Base-by-base conservation (phyloP, 768 basidiomycete species). In the Xerocomellus intermedius region DNA sequence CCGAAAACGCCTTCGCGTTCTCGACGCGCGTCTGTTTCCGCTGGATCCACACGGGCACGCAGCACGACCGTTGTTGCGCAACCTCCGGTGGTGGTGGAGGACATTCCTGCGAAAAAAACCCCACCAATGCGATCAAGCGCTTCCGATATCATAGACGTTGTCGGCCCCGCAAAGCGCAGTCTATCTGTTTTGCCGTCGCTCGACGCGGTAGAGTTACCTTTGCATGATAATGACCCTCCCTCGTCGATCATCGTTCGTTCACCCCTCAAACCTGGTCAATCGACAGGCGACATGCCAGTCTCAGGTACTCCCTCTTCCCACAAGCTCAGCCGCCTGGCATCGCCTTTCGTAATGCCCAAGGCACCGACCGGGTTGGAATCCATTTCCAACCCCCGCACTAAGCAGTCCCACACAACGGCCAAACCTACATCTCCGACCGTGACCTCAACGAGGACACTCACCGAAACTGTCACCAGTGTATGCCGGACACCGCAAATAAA, bases 191-290 rank as follows among this genome's bases (percentile, higher is more conserved):
- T 59, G n/a, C 50, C 61, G 2, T 47, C 56, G 13, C 50, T 61
- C 19, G 64, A 68, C 13, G 26, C 43, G 28, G 42, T 46, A 24
- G 66, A 64, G 33, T 45, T 57, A 42, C 50, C 59, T 17, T 28
- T 47, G 22, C 48, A 55, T 3, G 52, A 59, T 33, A 57, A 58
- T 43, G 17, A 39, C 7, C 62, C 63, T 5, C 60, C 58, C 12
- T 66, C 67, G 19, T 59, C 67, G 4, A 66, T 64, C 36, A n/a
- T 57, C 35, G n/a, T 66, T 50, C 59, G 63, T 28, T 67, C 56
- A 3, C 62, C 67, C 3, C 45, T 54, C 14, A 50, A 52, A 33
- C 44, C 55, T 42, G 38, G 19, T 17, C 59, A 19, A 12, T 43
- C 48, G n/a, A 39, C 51, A 16, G 33, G 21, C 24, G 46, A 42